Evolutionary conservation across 2,329 filamentous ascomycete genomes (phyloP).

Genomic region (Helicocarpus griseus): DNA sequence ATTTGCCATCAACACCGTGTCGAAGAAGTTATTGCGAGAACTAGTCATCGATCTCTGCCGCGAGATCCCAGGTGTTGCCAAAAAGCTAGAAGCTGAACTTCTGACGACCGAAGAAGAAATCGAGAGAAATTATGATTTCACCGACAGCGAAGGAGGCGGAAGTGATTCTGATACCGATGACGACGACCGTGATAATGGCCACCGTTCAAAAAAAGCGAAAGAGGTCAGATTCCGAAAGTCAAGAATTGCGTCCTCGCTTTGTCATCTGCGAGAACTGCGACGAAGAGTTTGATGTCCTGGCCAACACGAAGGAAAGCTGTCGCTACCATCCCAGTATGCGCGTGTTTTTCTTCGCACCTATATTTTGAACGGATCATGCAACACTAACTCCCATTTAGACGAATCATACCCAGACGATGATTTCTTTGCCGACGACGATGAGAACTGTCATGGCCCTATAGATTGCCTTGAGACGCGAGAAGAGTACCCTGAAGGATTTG

Average conservation of each 20-base stretch:
- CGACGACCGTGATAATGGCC: background rate
- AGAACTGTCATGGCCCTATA: slow-evolving; percentile 8
- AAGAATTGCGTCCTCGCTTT: background rate
- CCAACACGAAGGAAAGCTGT: slow-evolving; percentile 13
- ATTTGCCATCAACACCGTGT: background rate
- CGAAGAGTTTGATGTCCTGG: slow-evolving; percentile 16
- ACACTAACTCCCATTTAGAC: background rate
- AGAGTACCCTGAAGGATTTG: slow-evolving; percentile 4
- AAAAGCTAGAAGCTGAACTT: background rate
- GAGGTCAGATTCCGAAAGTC: background rate
- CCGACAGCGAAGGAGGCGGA: background rate
- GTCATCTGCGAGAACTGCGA: slow-evolving; percentile 16
- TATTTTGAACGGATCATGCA: background rate
- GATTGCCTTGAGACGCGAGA: slow-evolving; percentile 2
- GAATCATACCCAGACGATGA: slow-evolving; percentile 1
- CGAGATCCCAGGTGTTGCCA: background rate
- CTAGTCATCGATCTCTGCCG: background rate
- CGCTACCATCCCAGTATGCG: slow-evolving; percentile 15
- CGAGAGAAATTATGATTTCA: background rate
- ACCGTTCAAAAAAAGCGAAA: background rate
- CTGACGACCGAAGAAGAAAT: background rate
- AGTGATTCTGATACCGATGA: background rate
- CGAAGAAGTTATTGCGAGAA: background rate
- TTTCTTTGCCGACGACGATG: slow-evolving; percentile 9
- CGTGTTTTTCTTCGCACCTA: background rate